phyloP scores from a whole-genome alignment of 129 eudicot species.

The carrot (Daucus carota) region DH1_v3.0 NC_030386.2:26196501-26197000 shows the following conservation, averaged over 20 bases:
- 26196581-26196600: background rate
- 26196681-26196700: conserved; percentile 57
- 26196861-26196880: background rate
- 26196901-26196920: background rate
- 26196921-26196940: background rate
- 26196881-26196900: no score
- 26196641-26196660: conserved; percentile 48
- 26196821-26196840: background rate
- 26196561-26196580: background rate
- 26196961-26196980: background rate
- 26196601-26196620: background rate
- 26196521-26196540: background rate
- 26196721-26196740: conserved; percentile 64
- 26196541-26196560: background rate
- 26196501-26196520: background rate
- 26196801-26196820: conserved; percentile 40
- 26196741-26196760: conserved; percentile 70
- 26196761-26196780: conserved; percentile 91
- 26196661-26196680: conserved; percentile 66
- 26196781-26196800: conserved; percentile 83
- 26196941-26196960: background rate
- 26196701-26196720: conserved; percentile 72
- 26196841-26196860: background rate
- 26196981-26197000: background rate
- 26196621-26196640: conserved; percentile 62